Evolutionary conservation across 2,329 filamentous ascomycete species (phyloP).

Genomic region (Paraphoma sp.): DNA sequence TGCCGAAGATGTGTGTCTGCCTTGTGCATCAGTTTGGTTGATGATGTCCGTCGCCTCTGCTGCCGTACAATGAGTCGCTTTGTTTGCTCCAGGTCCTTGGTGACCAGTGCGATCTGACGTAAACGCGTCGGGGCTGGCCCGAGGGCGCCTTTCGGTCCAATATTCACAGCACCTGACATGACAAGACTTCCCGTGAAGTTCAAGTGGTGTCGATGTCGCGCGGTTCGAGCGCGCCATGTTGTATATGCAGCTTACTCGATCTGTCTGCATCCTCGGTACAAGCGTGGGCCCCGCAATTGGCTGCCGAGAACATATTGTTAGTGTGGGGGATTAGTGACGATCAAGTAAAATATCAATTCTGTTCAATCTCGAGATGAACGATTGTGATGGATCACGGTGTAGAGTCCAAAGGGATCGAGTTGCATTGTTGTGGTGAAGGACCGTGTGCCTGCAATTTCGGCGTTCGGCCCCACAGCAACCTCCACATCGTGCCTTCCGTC

Average conservation of each 20-base stretch:
- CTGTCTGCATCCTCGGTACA: background rate
- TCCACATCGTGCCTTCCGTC: background rate
- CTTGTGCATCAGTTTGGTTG: slow-evolving; percentile 1
- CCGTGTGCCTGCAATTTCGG: background rate
- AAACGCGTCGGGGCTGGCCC: slow-evolving; percentile 37
- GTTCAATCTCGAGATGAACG: no score
- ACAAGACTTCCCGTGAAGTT: background rate
- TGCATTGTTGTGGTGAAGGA: background rate
- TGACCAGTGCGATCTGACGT: slow-evolving; percentile 45
- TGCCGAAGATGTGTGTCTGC: slow-evolving; percentile 48
- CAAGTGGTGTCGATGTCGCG: background rate
- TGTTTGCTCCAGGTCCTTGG: slow-evolving; percentile 34
- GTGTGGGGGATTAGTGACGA: no score
- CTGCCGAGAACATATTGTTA: background rate
- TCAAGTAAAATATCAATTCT: background rate
- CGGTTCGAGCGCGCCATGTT: background rate
- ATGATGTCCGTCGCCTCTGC: background rate
- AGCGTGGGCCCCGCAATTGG: background rate
- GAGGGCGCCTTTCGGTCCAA: slow-evolving; percentile 4
- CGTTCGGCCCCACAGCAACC: background rate
- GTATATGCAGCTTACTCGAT: slow-evolving; percentile 8
- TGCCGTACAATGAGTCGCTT: slow-evolving; percentile 33
- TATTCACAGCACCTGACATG: slow-evolving; percentile 19
- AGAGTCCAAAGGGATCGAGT: background rate
- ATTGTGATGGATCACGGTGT: background rate